Evolutionary conservation across 140 eudicot genomes (phyloP).

Genomic region (Stevia rebaudiana): DNA sequence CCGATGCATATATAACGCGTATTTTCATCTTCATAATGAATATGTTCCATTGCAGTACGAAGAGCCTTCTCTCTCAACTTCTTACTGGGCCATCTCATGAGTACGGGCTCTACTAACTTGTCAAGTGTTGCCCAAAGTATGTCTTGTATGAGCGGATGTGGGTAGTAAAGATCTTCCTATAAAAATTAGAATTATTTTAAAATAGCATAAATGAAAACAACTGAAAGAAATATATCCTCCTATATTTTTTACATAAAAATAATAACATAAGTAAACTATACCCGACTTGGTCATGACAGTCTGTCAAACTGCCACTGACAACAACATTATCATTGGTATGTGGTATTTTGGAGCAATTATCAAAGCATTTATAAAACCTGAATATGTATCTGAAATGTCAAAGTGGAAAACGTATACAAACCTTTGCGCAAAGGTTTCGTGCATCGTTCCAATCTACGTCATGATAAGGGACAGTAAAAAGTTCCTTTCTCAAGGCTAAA

Average conservation of each 20-base stretch:
- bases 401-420: constrained; percentile 23
- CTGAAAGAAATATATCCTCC: constrained; percentile 4
- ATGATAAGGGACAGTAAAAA: constrained; percentile 69
- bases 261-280: constrained; percentile 14
- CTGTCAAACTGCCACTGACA: background rate
- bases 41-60: constrained; percentile 69
- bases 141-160: constrained; percentile 87
- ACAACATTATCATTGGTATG: background rate
- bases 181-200: constrained; percentile 1
- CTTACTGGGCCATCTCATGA: constrained; percentile 86
- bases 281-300: constrained; percentile 3
- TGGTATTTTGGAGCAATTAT: constrained; percentile 6
- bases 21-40: constrained; percentile 94
- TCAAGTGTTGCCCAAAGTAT: constrained; percentile 82
- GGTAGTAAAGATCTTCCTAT: constrained; percentile 98
- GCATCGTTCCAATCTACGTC: constrained; percentile 85
- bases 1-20: constrained; percentile 91
- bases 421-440: constrained; percentile 93
- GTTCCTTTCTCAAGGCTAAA: constrained; percentile 75
- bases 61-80: constrained; percentile 85
- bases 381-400: constrained; percentile 11
- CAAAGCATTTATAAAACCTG: constrained; percentile 9
- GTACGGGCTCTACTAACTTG: constrained; percentile 68
- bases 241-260: background rate
- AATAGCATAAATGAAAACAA: constrained; percentile 1